phyloP scores from a whole-genome alignment of 352 stramenopile species.

The Pythium aristosporum region DNA sequence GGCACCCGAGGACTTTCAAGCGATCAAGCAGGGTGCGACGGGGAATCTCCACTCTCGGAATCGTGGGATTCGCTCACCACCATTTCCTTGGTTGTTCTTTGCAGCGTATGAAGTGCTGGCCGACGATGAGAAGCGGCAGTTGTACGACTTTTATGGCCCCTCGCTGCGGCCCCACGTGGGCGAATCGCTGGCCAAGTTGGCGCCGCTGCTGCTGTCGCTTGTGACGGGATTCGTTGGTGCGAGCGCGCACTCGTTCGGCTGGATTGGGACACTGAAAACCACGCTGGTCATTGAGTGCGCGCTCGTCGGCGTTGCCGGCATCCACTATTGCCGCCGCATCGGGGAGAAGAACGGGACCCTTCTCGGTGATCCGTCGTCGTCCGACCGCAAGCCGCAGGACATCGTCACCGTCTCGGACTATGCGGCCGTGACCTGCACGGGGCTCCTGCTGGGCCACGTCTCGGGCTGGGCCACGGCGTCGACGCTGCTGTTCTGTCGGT shows the following conservation, averaged over 20 bases:
- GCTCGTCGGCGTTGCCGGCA: conserved; percentile 51
- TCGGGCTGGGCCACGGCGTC: conserved; percentile 59
- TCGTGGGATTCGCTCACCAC: background rate
- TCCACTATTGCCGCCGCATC: conserved; percentile 54
- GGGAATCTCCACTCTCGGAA: background rate
- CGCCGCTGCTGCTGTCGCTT: conserved; percentile 63
- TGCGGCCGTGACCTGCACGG: conserved; percentile 56
- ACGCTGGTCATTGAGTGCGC: conserved; percentile 42
- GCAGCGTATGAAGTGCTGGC: conserved; percentile 75
- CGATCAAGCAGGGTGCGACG: conserved; percentile 50
- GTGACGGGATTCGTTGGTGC: conserved; percentile 52
- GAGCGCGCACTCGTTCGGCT: conserved; percentile 38
- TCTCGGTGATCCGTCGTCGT: conserved; percentile 18
- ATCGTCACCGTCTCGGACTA: conserved; percentile 74
- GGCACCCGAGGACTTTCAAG: conserved; percentile 88
- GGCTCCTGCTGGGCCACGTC: conserved; percentile 57
- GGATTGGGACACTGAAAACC: conserved; percentile 26
- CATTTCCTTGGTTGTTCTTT: background rate
- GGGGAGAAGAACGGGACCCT: conserved; percentile 13
- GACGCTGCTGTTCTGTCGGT: conserved; percentile 52
- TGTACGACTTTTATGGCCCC: conserved; percentile 77
- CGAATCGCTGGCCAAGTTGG: conserved; percentile 62
- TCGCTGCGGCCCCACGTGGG: conserved; percentile 57
- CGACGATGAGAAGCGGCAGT: conserved; percentile 63
- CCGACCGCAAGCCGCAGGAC: conserved; percentile 34